Conservation (phyloP, 2,329 filamentous ascomycete genomes). For the Fusarium falciforme region DNA sequence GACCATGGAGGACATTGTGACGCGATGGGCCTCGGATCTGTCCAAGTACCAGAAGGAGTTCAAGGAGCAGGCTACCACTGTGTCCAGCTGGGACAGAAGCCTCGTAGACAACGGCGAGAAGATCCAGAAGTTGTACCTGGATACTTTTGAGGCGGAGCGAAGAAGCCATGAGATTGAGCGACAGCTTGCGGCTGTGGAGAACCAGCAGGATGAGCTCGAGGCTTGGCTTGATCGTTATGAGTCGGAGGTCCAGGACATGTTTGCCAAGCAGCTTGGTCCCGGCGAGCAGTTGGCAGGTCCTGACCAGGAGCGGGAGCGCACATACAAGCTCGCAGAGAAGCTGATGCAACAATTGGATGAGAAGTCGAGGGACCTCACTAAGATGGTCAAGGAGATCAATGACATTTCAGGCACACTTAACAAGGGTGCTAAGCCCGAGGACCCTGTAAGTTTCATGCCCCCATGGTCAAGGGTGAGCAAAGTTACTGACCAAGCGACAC, state of each 20-base stretch:
- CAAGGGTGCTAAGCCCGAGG: slow-evolving; percentile 89
- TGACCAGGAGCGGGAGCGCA: slow-evolving; percentile 94
- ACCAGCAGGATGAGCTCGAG: slow-evolving; percentile 91
- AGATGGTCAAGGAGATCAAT: slow-evolving; percentile 99
- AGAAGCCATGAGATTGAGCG: slow-evolving; percentile 94
- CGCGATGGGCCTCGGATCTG: slow-evolving; percentile 93
- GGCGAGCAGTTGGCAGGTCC: slow-evolving; percentile 84
- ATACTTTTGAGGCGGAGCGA: slow-evolving; percentile 92
- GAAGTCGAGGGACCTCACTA: slow-evolving; percentile 90
- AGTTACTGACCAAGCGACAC: slow-evolving; percentile 41
- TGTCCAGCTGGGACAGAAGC: slow-evolving; percentile 90
- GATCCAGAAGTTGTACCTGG: slow-evolving; percentile 91
- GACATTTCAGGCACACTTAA: slow-evolving; percentile 87
- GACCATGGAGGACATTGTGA: slow-evolving; percentile 99
- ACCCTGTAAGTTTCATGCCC: slow-evolving; percentile 73
- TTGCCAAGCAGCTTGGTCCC: slow-evolving; percentile 80
- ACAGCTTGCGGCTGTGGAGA: slow-evolving; percentile 88
- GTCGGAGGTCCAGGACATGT: slow-evolving; percentile 88
- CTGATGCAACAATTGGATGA: slow-evolving; percentile 90
- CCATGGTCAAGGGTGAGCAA: slow-evolving; percentile 12
- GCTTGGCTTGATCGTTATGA: slow-evolving; percentile 93
- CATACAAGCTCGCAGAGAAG: slow-evolving; percentile 95
- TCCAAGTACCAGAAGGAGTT: slow-evolving; percentile 98
- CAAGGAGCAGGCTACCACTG: slow-evolving; percentile 86
- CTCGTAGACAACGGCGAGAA: slow-evolving; percentile 95